Base-by-base conservation (phyloP, 257 asterid genomes). In the Ocimum tenuiflorum region DNA sequence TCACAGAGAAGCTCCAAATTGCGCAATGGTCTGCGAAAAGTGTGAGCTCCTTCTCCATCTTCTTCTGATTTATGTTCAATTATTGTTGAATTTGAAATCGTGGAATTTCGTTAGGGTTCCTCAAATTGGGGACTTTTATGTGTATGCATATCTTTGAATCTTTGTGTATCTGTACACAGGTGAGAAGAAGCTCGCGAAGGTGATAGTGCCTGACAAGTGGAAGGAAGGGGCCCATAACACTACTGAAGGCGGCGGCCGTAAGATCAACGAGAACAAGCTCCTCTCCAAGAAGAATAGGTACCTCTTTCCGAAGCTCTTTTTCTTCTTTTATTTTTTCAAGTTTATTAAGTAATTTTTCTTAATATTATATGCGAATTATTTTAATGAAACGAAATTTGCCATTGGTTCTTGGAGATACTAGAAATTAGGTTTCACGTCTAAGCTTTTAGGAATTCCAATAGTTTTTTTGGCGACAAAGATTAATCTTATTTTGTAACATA, bases 141-240 rank as follows among this genome's bases (percentile, higher is more conserved):
- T 33, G 0, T 7, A 12, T 41, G 9, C 29, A 9, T 42, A 24
- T 24, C 31, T 24, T n/a, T n/a, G n/a, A n/a, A n/a, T n/a, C n/a
- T n/a, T n/a, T n/a, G n/a, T n/a, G n/a, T 4, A 23, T 63, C 19
- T 50, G 1, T 53, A 6, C 59, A 13, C 78, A 91, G 99, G 99
- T 66, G 97, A 89, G 81, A 89, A 92, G 90, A 92, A 94, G 86
- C 88, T 94, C 3, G 60, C 85, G 42, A 94, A 90, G 86, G 92
- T 94, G 51, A 94, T 94, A 22, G 99, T 94, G 65, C 99, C 97
- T 65, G 97, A 94, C 75, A 94, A 94, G 68, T 94, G 99, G 99
- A 94, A 94, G 70, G 97, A 83, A 17, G 97, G 99, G 8, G 96
- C 99, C 14, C 75, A 67, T 65, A 94, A 94, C 61, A 85, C 83